Evolutionary conservation across 352 stramenopile genomes (phyloP).

Genomic region (Stramenopiles sp.): DNA sequence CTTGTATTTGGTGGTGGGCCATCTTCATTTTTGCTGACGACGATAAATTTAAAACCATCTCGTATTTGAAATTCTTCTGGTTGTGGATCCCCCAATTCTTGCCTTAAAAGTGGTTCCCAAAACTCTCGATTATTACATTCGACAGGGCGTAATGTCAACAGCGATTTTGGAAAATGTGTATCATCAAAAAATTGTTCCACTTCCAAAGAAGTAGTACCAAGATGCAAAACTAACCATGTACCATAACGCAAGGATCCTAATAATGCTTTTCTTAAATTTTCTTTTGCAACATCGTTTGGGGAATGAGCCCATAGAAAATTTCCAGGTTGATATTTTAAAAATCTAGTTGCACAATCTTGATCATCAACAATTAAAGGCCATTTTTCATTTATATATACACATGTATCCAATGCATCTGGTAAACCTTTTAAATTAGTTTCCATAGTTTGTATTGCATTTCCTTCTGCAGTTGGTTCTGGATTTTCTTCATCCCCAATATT

Average conservation of each 20-base stretch:
- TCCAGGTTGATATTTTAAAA: constrained; percentile 64
- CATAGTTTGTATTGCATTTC: no score
- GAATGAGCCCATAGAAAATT: constrained; percentile 44
- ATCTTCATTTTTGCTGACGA: constrained; percentile 30
- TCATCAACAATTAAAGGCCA: constrained; percentile 57
- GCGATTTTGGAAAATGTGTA: constrained; percentile 37
- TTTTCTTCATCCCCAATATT: no score
- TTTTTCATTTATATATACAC: constrained; percentile 54
- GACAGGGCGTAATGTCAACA: constrained; percentile 39
- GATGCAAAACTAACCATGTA: no score
- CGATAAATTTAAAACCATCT: constrained; percentile 55
- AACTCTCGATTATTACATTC: constrained; percentile 40
- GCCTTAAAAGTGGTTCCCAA: constrained; percentile 20
- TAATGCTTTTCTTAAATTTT: constrained; percentile 40
- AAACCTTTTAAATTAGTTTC: constrained; percentile 46
- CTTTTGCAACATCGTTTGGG: constrained; percentile 34
- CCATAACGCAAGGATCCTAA: constrained; percentile 29
- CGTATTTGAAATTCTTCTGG: constrained; percentile 38
- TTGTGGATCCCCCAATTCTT: constrained; percentile 30
- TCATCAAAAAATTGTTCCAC: constrained; percentile 49
- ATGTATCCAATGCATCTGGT: constrained; percentile 49
- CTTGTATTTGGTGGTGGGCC: constrained; percentile 33
- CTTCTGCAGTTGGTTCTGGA: no score
- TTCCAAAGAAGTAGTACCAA: no score
- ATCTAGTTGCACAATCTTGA: constrained; percentile 41